Evolutionary conservation across 306 rosid genomes (phyloP), one percentile per base, ranked within the genome.

Genomic region (Dryas drummondii): DNA sequence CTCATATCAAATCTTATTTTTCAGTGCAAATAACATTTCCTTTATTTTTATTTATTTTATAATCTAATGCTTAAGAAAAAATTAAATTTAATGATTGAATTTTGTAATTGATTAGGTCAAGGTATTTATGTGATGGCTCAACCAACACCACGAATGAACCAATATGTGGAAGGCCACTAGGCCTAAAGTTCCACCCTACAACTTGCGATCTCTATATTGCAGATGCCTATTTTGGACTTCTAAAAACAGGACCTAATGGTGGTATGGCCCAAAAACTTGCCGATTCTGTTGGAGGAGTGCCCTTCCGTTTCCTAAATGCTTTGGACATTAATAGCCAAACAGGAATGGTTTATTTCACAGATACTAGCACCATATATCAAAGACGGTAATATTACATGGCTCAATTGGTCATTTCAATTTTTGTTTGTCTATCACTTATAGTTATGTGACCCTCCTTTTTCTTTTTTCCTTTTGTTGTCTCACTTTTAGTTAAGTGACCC

Each of bases 91-190:
- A 32, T 32, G 37, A 32, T 32, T 32, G 37, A 32, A 32, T 32
- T 32, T 32, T 32, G 37, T 32, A 32, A 1, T 32, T 32, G 37
- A 32, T 37, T 49, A 89, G 91, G 88, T 64, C 66, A 1, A 83
- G 80, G 70, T 76, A 60, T 10, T 2, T 62, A 1, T 89, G 91
- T 42, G 81, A 89, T 73, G 88, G 91, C 5, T 71, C 86, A 52
- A 81, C 66, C 7, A 54, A 80, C 49, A 41, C 44, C 9, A 41
- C 54, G 0, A 9, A 26, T 44, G 91, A 89, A 65, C 77, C 87
- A 8, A 68, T 3, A 2, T 87, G 91, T 84, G 94, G 94, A 56
- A 88, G 93, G 72, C 93, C 93, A 9, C 54, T 88, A 5, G 93
- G 93, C 0, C 52, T 88, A 1, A 80, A 80, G 65, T 83, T 83